Percentiles rank a stretch among this genome's conserved stretches.
These are phyloP conservation scores for Cinnamomum chago DNA, from an alignment of 164 flowering plant species.

Conservation along the genomic window DNA sequence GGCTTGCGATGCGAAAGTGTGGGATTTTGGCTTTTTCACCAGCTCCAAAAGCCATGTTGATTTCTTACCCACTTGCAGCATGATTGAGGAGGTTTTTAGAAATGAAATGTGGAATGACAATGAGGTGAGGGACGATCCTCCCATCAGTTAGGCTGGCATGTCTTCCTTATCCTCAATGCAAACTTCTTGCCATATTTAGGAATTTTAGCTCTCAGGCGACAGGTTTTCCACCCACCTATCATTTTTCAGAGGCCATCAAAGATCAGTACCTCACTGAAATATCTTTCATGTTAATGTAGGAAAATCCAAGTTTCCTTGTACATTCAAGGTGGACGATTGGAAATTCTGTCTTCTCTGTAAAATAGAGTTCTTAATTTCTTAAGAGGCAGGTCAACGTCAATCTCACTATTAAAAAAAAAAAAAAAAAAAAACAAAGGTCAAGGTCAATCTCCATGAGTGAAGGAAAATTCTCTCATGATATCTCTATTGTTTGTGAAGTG, in stretches of 20 bases:
- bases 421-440: neutral
- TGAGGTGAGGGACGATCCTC: slow-evolving; percentile 24
- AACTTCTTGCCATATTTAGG: neutral
- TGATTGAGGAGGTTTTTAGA: slow-evolving; percentile 69
- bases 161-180: neutral
- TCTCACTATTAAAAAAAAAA: neutral
- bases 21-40: slow-evolving; percentile 38
- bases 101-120: slow-evolving; percentile 31
- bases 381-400: neutral
- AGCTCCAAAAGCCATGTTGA: slow-evolving; percentile 34
- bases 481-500: neutral
- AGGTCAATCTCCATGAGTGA: neutral
- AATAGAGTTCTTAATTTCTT: neutral
- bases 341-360: slow-evolving; percentile 2
- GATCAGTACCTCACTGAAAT: neutral
- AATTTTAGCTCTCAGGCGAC: neutral
- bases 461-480: neutral
- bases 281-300: slow-evolving; percentile 1
- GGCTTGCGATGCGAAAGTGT: slow-evolving; percentile 38
- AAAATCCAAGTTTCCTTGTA: slow-evolving; percentile 23
- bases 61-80: slow-evolving; percentile 48
- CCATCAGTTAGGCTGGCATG: slow-evolving; percentile 13
- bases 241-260: neutral
- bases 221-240: neutral
- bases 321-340: slow-evolving; percentile 18